These are phyloP conservation scores for Penicillium lagena DNA, from an alignment of 495 filamentous ascomycete genomes.

Conservation along the genomic window DNA sequence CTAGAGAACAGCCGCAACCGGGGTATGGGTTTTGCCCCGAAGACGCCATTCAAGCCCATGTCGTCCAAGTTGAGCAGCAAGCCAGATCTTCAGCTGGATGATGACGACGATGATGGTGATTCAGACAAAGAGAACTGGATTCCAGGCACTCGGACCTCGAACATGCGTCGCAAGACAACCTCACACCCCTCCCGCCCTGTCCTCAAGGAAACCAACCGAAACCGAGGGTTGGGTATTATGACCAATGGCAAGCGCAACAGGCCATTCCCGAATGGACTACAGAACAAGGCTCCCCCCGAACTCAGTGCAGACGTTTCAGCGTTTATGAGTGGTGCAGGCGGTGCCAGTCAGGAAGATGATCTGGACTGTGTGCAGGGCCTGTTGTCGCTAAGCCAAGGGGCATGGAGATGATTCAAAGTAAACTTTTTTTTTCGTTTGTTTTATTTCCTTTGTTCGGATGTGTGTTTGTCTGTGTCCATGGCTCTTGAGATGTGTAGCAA, in stretches of 20 bases:
- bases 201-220: constrained; percentile 38
- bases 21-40: constrained; percentile 9
- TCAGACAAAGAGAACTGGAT: constrained; percentile 96
- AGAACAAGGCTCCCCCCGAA: constrained; percentile 26
- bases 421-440: constrained; percentile 1
- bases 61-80: constrained; percentile 20
- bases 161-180: constrained; percentile 30
- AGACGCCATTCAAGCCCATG: constrained; percentile 17
- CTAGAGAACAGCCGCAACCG: constrained; percentile 45
- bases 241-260: constrained; percentile 31
- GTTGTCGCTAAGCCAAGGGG: constrained; percentile 64
- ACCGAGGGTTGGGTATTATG: constrained; percentile 18
- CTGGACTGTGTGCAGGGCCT: constrained; percentile 75
- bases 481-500: constrained; percentile 22
- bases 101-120: constrained; percentile 61
- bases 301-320: constrained; percentile 54
- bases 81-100: constrained; percentile 35
- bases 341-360: constrained; percentile 60
- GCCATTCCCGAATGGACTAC: constrained; percentile 18
- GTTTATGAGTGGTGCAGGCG: constrained; percentile 58
- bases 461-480: constrained; percentile 12
- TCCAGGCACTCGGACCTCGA: constrained; percentile 42
- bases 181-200: constrained; percentile 33
- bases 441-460: constrained; percentile 17
- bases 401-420: constrained; percentile 40